phyloP scores from a whole-genome alignment of 108 stramenopile genomes.

The Aurantiochytrium sp. region DNA sequence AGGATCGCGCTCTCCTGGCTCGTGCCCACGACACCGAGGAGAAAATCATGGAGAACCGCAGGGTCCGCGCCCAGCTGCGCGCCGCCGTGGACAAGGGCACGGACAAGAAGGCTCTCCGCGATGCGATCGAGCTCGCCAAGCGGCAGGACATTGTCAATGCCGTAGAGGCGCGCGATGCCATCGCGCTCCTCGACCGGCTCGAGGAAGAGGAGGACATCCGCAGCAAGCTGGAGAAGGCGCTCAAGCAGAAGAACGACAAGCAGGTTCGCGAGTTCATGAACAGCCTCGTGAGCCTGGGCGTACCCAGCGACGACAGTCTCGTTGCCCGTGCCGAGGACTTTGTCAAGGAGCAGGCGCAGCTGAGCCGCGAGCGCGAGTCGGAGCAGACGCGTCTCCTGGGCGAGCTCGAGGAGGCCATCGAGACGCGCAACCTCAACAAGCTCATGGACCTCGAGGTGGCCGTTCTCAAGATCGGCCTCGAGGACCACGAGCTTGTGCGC shows the following conservation, averaged over 20 bases:
- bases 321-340: background rate
- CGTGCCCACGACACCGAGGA: conserved; percentile 19
- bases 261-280: conserved; percentile 34
- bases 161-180: conserved; percentile 5
- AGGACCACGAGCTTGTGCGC: background rate
- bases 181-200: background rate
- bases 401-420: conserved; percentile 26
- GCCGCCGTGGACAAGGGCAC: conserved; percentile 29
- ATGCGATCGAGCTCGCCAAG: conserved; percentile 35
- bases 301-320: background rate
- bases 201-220: background rate
- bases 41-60: conserved; percentile 33
- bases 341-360: conserved; percentile 15
- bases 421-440: background rate
- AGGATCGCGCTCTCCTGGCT: background rate
- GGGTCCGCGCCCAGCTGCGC: conserved; percentile 39
- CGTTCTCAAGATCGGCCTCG: conserved; percentile 22
- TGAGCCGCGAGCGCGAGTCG: background rate
- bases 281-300: conserved; percentile 47
- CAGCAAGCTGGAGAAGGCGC: background rate
- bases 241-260: background rate
- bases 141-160: background rate
- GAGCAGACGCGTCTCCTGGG: background rate
- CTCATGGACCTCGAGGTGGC: conserved; percentile 5
- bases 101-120: conserved; percentile 42